phyloP scores from a whole-genome alignment of 1,284 basidiomycete species.

The Ganoderma lucidum region DNA sequence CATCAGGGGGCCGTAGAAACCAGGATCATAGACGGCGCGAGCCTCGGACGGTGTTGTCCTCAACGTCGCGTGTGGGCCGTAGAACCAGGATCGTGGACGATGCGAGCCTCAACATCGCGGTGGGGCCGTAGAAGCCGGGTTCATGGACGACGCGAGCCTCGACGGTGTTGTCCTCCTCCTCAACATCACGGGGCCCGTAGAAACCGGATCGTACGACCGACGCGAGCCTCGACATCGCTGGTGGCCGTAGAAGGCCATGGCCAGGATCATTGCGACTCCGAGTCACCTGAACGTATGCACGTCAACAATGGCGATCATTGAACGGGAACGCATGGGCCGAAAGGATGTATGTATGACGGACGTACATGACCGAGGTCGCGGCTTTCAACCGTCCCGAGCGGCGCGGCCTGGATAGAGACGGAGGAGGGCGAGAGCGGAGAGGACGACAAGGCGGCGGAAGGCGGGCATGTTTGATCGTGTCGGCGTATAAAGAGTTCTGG shows the following conservation, averaged over 20 bases:
- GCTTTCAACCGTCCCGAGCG: not conserved
- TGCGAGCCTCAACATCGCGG: not conserved
- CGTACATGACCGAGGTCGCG: not conserved
- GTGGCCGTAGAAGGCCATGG: too few relatives aligned
- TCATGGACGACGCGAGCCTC: too few relatives aligned
- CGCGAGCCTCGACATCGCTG: not conserved
- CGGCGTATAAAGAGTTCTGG: not conserved
- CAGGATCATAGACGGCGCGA: not conserved
- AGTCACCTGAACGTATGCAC: too few relatives aligned
- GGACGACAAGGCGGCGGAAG: not conserved
- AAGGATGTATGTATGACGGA: not conserved
- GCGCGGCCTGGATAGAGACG: not conserved
- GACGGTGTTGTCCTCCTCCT: not conserved
- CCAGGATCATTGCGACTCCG: too few relatives aligned
- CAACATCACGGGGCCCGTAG: not conserved
- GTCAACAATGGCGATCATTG: too few relatives aligned
- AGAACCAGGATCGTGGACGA: not conserved
- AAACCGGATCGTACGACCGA: not conserved
- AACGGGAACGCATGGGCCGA: not conserved
- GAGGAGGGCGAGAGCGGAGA: not conserved
- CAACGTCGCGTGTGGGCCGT: not conserved
- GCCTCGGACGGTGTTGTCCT: not conserved
- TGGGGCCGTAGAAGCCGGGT: too few relatives aligned
- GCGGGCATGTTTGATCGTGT: not conserved
- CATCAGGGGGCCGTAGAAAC: too few relatives aligned